phyloP scores from a whole-genome alignment of 2,329 filamentous ascomycete genomes.

The Talaromyces sp. region DNA sequence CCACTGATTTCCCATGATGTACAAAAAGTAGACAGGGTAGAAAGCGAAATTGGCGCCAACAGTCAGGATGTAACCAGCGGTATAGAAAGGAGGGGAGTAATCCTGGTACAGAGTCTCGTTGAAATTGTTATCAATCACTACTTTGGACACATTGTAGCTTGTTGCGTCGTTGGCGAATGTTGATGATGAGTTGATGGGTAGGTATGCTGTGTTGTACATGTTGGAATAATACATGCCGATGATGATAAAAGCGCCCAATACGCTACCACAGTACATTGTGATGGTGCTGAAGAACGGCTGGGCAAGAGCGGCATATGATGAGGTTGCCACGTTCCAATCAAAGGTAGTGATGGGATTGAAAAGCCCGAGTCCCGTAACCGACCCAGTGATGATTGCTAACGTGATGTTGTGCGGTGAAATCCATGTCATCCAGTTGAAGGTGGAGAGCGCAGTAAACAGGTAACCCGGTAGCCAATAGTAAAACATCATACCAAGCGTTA shows the following conservation, averaged over 20 bases:
- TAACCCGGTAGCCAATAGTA: slow-evolving; percentile 6
- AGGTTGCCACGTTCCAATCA: slow-evolving; percentile 12
- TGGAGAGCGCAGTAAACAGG: slow-evolving; percentile 10
- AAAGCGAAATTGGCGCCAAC: slow-evolving; percentile 10
- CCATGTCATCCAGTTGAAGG: slow-evolving; percentile 15
- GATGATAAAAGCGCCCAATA: slow-evolving; percentile 12
- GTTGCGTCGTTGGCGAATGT: slow-evolving; percentile 7
- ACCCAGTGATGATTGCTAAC: slow-evolving; percentile 7
- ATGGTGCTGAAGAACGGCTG: slow-evolving; percentile 6
- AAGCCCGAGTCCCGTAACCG: slow-evolving; percentile 5
- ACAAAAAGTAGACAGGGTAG: slow-evolving; percentile 9
- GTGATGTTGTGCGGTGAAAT: slow-evolving; percentile 10
- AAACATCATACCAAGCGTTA: not conserved
- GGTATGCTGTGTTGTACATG: slow-evolving; percentile 12
- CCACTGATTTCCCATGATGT: slow-evolving; percentile 13
- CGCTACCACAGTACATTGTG: slow-evolving; percentile 7
- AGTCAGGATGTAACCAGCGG: slow-evolving; percentile 8
- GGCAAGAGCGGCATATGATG: slow-evolving; percentile 6
- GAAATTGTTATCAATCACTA: slow-evolving; percentile 4
- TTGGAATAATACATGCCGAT: slow-evolving; percentile 10
- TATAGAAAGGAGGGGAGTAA: not conserved
- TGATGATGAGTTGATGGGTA: slow-evolving; percentile 12
- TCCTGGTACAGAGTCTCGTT: not conserved
- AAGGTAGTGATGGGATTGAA: slow-evolving; percentile 8
- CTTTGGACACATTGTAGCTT: slow-evolving; percentile 7